Base-by-base conservation (phyloP, 176 grass and related monocot genomes). In the Avena insularis region DNA sequence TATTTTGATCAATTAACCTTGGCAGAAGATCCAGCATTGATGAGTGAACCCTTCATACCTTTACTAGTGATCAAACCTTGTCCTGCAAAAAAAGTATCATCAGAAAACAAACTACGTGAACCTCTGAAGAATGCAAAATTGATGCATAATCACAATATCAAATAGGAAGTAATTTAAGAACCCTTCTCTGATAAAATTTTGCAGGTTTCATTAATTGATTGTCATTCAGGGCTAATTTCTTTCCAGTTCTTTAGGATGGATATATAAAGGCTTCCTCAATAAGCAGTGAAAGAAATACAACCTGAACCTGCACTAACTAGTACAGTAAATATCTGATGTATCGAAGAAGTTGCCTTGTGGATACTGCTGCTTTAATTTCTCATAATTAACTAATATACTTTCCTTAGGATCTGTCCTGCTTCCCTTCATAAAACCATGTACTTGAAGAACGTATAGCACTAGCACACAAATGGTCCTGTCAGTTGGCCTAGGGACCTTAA, bases 11-110 rank as follows among this genome's bases (percentile, higher is more conserved):
- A 70, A 70, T 50, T 81, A 90, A 98, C 95, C 95, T 98, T 98
- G 40, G 95, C 91, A 89, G 95, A 93, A 79, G 88, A 87, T 69
- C 93, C 95, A 35, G 95, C 95, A 65, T 83, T 91, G 76, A 36
- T 85, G 57, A 95, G 89, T 23, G 93, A 98, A 55, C 86, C 95
- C 81, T 70, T 93, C 54, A 89, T 86, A 19, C 95, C 95, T 87
- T 92, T 93, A 56, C 92, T 95, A 60, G 65, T 87, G 71, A 98
- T 84, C 84, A 98, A 82, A 47, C 95, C 93, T 91, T 90, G 90
- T 54, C 93, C 95, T 98, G 90, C 9, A 85, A 83, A 85, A 85
- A 84, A 38, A 43, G 40, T 19, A 15, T 78, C 68, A 77, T 4
- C 16, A 79, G 77, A 84, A n/a, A 55, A 81, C 3, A 1, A 88